These are phyloP conservation scores for Aschersonia sp. DNA, from an alignment of 2,329 filamentous ascomycete genomes.

Conservation along the genomic window DNA sequence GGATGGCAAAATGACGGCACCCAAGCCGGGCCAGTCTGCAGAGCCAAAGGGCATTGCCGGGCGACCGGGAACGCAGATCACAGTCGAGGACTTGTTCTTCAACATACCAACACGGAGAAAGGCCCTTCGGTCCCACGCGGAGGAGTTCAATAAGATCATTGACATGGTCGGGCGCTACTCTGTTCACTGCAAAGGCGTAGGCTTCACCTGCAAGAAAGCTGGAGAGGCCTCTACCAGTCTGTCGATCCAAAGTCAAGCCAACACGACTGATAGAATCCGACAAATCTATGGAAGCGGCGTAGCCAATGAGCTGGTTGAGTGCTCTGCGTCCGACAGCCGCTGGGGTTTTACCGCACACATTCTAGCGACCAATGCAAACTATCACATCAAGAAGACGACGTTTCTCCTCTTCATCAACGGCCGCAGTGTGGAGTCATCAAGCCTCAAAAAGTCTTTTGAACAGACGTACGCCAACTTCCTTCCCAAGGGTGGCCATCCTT, in stretches of 20 bases:
- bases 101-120: slow-evolving; percentile 79
- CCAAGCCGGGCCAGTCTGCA: slow-evolving; percentile 74
- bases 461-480: slow-evolving; percentile 78
- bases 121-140: slow-evolving; percentile 80
- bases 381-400: slow-evolving; percentile 78
- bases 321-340: slow-evolving; percentile 54
- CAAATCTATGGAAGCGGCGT: slow-evolving; percentile 76
- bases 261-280: slow-evolving; percentile 67
- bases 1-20: slow-evolving; percentile 63
- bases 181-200: slow-evolving; percentile 79
- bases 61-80: slow-evolving; percentile 82
- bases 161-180: slow-evolving; percentile 90
- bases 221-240: slow-evolving; percentile 76
- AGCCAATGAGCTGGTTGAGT: slow-evolving; percentile 75
- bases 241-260: slow-evolving; percentile 60
- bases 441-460: slow-evolving; percentile 80
- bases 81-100: slow-evolving; percentile 94
- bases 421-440: slow-evolving; percentile 76
- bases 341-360: slow-evolving; percentile 77
- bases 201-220: slow-evolving; percentile 93
- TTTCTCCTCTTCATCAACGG: slow-evolving; percentile 94
- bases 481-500: slow-evolving; percentile 88
- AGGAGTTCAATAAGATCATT: slow-evolving; percentile 96
- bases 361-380: slow-evolving; percentile 84
- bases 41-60: slow-evolving; percentile 84